A percentile compares a stretch with the other conserved stretches of the same genome.
Evolutionary conservation across 345 rosid species (phyloP).

Genomic region (Eucalyptus tenuipes): DNA sequence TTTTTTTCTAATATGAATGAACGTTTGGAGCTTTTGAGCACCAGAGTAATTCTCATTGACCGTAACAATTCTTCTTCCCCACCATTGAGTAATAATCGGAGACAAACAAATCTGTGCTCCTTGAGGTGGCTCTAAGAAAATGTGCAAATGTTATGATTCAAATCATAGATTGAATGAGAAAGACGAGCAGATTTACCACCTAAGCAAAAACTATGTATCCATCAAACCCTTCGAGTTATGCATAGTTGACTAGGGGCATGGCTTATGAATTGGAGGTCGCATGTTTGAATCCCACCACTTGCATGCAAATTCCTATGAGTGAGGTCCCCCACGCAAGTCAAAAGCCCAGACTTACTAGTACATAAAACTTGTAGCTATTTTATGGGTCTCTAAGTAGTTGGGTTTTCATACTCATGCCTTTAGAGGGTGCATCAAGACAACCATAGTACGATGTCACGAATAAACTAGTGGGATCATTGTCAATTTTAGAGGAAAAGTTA

Average conservation of each 20-base stretch:
- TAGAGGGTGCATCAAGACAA: not conserved
- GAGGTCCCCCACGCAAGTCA: not conserved
- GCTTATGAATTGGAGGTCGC: fast-evolving
- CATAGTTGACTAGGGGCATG: not conserved
- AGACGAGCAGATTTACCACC: not conserved
- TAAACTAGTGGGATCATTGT: not conserved
- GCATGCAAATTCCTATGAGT: not conserved
- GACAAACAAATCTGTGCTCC: not conserved
- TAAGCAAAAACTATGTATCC: not conserved
- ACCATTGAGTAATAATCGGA: not conserved
- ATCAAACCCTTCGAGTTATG: not conserved
- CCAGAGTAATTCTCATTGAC: not conserved
- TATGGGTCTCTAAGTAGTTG: not conserved
- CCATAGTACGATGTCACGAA: not conserved
- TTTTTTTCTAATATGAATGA: not conserved
- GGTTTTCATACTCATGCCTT: not conserved
- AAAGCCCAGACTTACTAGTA: not conserved
- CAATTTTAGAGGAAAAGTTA: not conserved
- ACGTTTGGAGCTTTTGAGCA: not conserved
- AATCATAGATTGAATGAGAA: not conserved
- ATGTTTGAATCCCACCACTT: not conserved
- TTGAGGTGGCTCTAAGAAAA: not conserved
- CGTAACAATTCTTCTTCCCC: not conserved
- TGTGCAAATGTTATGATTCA: not conserved
- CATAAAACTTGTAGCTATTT: not conserved